These are phyloP conservation scores for Leptographium procerum DNA, from an alignment of 2,329 filamentous ascomycete genomes.

Conservation along the genomic window DNA sequence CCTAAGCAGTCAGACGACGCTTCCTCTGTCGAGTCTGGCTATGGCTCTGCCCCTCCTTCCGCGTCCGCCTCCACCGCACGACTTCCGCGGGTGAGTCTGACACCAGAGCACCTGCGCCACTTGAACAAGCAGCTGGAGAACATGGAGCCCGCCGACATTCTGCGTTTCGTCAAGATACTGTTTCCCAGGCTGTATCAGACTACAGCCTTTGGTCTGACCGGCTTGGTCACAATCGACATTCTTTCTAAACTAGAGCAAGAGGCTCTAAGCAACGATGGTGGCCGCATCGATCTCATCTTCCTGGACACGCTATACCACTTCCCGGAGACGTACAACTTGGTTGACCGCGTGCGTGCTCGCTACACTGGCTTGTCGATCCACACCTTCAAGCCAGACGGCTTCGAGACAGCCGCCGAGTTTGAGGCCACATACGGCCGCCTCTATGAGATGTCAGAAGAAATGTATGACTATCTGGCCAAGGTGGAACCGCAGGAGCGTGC, in stretches of 20 bases:
- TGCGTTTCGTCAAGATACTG: slow-evolving; percentile 83
- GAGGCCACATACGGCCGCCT: slow-evolving; percentile 71
- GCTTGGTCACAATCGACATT: slow-evolving; percentile 76
- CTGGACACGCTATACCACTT: slow-evolving; percentile 80
- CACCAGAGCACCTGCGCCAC: slow-evolving; percentile 76
- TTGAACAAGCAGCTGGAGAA: slow-evolving; percentile 82
- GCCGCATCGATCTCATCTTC: slow-evolving; percentile 58
- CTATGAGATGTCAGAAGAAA: slow-evolving; percentile 75
- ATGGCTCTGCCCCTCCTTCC: slow-evolving; percentile 50
- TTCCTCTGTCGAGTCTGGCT: slow-evolving; percentile 64
- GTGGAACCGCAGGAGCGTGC: slow-evolving; percentile 91
- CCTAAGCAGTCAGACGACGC: slow-evolving; percentile 28
- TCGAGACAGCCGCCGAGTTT: slow-evolving; percentile 64
- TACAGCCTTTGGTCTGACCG: slow-evolving; percentile 71
- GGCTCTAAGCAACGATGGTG: slow-evolving; percentile 16
- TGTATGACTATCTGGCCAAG: slow-evolving; percentile 96
- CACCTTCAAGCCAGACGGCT: slow-evolving; percentile 76
- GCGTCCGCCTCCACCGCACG: slow-evolving; percentile 45
- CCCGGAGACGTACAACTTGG: slow-evolving; percentile 60
- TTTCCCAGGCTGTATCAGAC: slow-evolving; percentile 85
- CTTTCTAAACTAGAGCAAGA: slow-evolving; percentile 60
- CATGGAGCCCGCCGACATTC: slow-evolving; percentile 80
- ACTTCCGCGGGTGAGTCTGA: slow-evolving; percentile 73
- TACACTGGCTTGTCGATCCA: slow-evolving; percentile 78
- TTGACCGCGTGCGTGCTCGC: slow-evolving; percentile 60